These are phyloP conservation scores for Falciphora oryzae DNA, from an alignment of 2,329 filamentous ascomycete genomes.

Conservation along the genomic window DNA sequence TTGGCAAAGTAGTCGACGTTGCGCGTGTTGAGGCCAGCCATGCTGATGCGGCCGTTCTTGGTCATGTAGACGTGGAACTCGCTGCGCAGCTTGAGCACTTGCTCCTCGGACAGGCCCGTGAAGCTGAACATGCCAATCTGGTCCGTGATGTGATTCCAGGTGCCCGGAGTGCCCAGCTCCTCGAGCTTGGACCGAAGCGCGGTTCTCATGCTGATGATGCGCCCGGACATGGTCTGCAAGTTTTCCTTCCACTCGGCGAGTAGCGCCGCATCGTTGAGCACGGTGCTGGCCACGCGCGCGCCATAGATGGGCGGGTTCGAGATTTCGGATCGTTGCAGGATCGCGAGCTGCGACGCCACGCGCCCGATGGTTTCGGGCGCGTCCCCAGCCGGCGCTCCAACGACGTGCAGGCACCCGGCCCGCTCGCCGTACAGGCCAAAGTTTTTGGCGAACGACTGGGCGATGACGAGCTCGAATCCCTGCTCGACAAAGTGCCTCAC, in stretches of 20 bases:
- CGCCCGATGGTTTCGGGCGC: constrained; percentile 53
- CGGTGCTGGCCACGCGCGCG: constrained; percentile 75
- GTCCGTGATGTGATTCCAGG: constrained; percentile 95
- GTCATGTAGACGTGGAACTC: constrained; percentile 84
- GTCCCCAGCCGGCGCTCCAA: constrained; percentile 66
- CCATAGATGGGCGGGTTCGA: constrained; percentile 95
- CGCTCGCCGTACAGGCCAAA: constrained; percentile 97
- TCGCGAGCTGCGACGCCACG: constrained; percentile 82
- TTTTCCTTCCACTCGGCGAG: constrained; percentile 93
- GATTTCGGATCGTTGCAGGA: constrained; percentile 95
- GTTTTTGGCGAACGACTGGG: constrained; percentile 96
- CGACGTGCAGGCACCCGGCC: constrained; percentile 91
- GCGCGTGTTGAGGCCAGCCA: constrained; percentile 91
- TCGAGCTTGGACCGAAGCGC: constrained; percentile 75
- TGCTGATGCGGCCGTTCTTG: constrained; percentile 96
- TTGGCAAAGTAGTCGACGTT: constrained; percentile 93
- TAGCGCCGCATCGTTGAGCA: constrained; percentile 76
- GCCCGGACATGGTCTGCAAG: constrained; percentile 86
- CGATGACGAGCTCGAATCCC: constrained; percentile 82
- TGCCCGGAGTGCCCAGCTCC: constrained; percentile 76
- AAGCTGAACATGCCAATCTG: constrained; percentile 99
- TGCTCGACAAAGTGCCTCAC: constrained; percentile 90
- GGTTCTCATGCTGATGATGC: constrained; percentile 88
- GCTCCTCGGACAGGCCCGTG: constrained; percentile 68
- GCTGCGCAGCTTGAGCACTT: constrained; percentile 64